These are phyloP conservation scores for Erodium moschatum DNA, from an alignment of 441 rosid genomes.

Conservation along the genomic window DNA sequence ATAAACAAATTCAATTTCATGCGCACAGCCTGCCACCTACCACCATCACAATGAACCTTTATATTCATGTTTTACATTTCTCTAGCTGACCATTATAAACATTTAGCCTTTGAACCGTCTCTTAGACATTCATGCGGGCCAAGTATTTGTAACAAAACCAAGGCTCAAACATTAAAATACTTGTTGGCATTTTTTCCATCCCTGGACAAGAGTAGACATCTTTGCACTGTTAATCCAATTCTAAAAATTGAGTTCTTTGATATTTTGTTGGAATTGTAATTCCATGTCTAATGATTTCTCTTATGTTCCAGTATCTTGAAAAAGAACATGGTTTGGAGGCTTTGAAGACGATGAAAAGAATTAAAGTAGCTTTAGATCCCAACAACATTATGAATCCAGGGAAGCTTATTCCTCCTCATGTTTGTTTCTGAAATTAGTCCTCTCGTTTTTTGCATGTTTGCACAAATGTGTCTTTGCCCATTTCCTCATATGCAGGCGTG, in stretches of 20 bases:
- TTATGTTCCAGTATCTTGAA: conserved; percentile 62
- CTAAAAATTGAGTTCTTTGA: neutral
- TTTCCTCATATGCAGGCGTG: neutral
- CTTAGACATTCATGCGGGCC: neutral
- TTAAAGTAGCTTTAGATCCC: conserved; percentile 75
- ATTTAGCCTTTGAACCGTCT: neutral
- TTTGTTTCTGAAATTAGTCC: conserved; percentile 41
- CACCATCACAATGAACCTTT: neutral
- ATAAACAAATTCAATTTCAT: neutral
- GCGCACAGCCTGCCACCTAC: neutral
- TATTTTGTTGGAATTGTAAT: neutral
- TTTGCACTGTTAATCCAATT: neutral
- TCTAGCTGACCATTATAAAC: neutral
- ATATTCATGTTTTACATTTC: neutral
- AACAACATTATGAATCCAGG: conserved; percentile 91
- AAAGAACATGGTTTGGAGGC: conserved; percentile 78
- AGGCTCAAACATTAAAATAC: neutral
- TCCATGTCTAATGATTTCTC: neutral
- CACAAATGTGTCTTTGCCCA: neutral
- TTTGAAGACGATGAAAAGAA: conserved; percentile 69
- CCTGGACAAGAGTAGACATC: neutral
- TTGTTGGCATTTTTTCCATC: neutral
- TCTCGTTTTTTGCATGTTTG: neutral
- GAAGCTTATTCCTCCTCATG: conserved; percentile 84
- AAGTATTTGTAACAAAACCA: conserved; percentile 1